Evolutionary conservation across 2,329 filamentous ascomycete genomes (phyloP).

Genomic region (Monilinia laxa): DNA sequence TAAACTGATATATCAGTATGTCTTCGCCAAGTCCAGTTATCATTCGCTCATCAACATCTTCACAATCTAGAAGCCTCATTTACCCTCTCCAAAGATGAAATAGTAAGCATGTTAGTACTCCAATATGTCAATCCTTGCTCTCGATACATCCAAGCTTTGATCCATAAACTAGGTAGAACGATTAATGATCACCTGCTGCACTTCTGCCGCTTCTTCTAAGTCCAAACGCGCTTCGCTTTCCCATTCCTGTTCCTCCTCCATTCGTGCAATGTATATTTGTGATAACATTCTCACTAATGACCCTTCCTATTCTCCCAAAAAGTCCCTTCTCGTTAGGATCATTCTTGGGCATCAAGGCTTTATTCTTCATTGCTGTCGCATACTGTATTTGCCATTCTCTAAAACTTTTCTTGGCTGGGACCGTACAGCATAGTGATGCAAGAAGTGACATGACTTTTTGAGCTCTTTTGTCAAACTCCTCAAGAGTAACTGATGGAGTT

Average conservation of each 20-base stretch:
- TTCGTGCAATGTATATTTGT: background rate
- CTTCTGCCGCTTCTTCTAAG: constrained; percentile 18
- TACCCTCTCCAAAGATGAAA: background rate
- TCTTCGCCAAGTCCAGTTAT: background rate
- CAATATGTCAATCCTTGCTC: constrained; percentile 9
- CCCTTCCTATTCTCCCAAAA: constrained; percentile 16
- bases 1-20: background rate
- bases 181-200: background rate
- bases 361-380: constrained; percentile 39
- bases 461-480: constrained; percentile 47
- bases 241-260: constrained; percentile 18
- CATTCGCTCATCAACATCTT: background rate
- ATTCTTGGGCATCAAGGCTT: constrained; percentile 24
- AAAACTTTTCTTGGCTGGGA: constrained; percentile 50
- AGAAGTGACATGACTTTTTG: constrained; percentile 50
- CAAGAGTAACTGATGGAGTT: constrained; percentile 19
- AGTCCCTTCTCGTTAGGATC: constrained; percentile 25
- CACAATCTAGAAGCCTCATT: background rate
- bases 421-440: constrained; percentile 48
- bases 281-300: constrained; percentile 14
- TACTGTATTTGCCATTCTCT: constrained; percentile 51
- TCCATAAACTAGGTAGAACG: background rate
- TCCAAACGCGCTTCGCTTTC: constrained; percentile 22
- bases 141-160: constrained; percentile 7
- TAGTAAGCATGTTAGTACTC: background rate